Evolutionary conservation across 176 grass and related monocot species (phyloP), one percentile per base, ranked within the genome.

Genomic region (Typha latifolia): DNA sequence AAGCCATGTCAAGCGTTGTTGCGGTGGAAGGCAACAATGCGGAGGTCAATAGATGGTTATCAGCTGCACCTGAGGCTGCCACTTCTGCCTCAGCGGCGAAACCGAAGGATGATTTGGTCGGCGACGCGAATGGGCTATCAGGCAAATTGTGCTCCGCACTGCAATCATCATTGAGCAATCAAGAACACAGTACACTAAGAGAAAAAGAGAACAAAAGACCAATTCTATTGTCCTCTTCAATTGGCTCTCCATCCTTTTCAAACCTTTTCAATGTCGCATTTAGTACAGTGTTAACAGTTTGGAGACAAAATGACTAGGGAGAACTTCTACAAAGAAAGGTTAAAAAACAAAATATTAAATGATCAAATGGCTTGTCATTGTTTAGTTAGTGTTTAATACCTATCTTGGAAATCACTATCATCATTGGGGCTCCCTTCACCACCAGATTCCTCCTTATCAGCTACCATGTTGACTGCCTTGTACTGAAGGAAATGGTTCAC

Each of bases 121-220:
- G 76, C 12, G 91, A 96, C 1, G 87, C 84, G 2, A 96, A 90
- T 0, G 91, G 84, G 62, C 87, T 96, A 64, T 96, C 87, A 0
- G 87, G 91, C 77, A 96, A 81, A 47, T 87, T 85, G 21, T 90
- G 91, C 63, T 96, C 84, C 10, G 47, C 66, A 47, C 91, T 96
- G 77, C 66, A 73, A 51, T 12, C 37, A 49, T 62, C 14, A 31
- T 27, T 49, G 6, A 2, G 23, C 8, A 19, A 49, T 12, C 47
- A 57, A 22, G 34, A 56, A 14, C 4, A 70, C 26, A 51, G 14
- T 56, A 43, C 37, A 43, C 8, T 43, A 43, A 9, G 37, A 43
- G 37, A 43, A 43, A 43, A 10, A 10, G 37, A 43, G 1, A 6
- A 10, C 27, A 43, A 43, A 43, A 43, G 37, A 8, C 37, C 37